These are phyloP conservation scores for Nelumbo lutea DNA, from an alignment of 164 flowering plant genomes.

Conservation along the genomic window DNA sequence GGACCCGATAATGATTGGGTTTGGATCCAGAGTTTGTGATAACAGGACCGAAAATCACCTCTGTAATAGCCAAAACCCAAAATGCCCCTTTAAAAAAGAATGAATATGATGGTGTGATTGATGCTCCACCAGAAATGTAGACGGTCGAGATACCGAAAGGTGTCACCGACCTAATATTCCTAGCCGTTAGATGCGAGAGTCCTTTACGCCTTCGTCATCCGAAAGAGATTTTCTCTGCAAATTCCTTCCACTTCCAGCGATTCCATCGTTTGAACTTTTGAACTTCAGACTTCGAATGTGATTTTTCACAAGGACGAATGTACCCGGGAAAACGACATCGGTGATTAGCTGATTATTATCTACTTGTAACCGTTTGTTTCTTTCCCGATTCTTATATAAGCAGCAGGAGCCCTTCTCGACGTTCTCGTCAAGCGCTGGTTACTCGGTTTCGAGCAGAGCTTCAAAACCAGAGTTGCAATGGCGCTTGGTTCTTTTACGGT, in stretches of 20 bases:
- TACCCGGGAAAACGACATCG: neutral
- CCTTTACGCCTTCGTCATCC: too few relatives aligned
- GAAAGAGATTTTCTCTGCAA: too few relatives aligned
- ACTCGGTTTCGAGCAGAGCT: neutral
- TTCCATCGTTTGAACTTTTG: neutral
- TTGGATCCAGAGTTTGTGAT: too few relatives aligned
- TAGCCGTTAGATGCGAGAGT: slow-evolving; percentile 5
- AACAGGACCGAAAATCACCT: too few relatives aligned
- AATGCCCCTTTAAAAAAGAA: neutral
- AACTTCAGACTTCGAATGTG: neutral
- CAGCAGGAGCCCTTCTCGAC: neutral
- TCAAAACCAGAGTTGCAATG: slow-evolving; percentile 12
- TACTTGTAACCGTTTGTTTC: slow-evolving; percentile 5
- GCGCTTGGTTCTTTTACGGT: slow-evolving; percentile 1
- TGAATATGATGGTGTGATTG: neutral
- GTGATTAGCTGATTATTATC: neutral
- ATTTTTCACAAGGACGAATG: neutral
- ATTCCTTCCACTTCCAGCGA: too few relatives aligned
- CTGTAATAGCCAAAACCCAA: too few relatives aligned
- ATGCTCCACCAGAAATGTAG: neutral
- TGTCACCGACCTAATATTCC: neutral
- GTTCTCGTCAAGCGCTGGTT: neutral
- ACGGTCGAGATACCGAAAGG: slow-evolving; percentile 1
- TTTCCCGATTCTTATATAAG: neutral
- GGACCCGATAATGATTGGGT: too few relatives aligned